phyloP scores from a whole-genome alignment of 2,329 filamentous ascomycete genomes.

The Aspergillus ustus region DNA sequence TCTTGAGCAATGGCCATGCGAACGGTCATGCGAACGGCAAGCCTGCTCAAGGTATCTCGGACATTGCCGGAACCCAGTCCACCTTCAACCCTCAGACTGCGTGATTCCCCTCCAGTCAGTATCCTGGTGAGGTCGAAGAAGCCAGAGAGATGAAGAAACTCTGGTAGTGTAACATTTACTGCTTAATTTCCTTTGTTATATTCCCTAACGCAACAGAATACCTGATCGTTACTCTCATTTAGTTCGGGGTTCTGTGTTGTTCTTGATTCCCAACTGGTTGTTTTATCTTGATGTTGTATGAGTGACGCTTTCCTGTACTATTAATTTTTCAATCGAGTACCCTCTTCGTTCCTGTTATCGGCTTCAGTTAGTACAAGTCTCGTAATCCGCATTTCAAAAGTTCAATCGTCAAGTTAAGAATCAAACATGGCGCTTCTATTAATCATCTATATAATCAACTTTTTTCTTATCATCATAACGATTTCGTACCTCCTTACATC shows the following conservation, averaged over 20 bases:
- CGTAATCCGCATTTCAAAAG: neutral
- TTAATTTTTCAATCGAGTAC: conserved; percentile 11
- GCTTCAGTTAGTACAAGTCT: neutral
- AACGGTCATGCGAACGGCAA: conserved; percentile 11
- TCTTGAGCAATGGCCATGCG: conserved; percentile 12
- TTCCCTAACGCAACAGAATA: conserved; percentile 9
- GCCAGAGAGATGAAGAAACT: neutral
- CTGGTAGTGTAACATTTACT: neutral
- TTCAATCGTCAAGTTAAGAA: neutral
- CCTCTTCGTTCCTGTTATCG: neutral
- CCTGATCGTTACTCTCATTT: conserved; percentile 8
- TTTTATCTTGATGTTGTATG: conserved; percentile 13
- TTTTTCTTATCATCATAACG: neutral
- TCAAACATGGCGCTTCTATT: conserved; percentile 1
- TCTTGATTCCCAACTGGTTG: neutral
- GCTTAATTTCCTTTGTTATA: conserved; percentile 2
- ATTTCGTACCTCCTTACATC: conserved; percentile 35
- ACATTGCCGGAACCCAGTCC: conserved; percentile 21
- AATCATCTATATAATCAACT: neutral
- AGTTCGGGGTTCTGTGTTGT: conserved; percentile 1
- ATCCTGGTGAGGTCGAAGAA: neutral
- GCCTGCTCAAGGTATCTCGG: conserved; percentile 4
- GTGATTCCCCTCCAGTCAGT: conserved; percentile 9
- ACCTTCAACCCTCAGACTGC: conserved; percentile 32
- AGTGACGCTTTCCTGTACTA: neutral